These are phyloP conservation scores for Trichoderma guizhouense DNA, from an alignment of 2,329 filamentous ascomycete species.

Conservation along the genomic window DNA sequence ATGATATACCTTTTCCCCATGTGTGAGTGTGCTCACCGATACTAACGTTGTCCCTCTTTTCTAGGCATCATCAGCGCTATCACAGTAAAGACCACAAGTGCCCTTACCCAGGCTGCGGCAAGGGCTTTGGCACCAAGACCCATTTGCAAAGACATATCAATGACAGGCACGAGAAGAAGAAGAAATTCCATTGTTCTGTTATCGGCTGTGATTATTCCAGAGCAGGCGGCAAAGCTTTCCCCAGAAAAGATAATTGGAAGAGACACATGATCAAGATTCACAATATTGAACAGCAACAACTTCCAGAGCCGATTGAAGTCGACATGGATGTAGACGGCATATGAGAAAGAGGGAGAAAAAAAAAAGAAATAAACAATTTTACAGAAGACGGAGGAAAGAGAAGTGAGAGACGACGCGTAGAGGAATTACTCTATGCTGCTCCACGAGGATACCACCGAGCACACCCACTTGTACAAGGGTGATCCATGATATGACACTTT, in stretches of 20 bases:
- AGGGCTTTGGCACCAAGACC: constrained; percentile 59
- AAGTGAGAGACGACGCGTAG: not conserved
- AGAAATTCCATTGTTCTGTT: constrained; percentile 57
- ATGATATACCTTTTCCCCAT: constrained; percentile 23
- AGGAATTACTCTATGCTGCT: not conserved
- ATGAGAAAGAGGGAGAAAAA: not conserved
- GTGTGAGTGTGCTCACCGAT: not conserved
- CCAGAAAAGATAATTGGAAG: constrained; percentile 61
- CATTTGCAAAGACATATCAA: constrained; percentile 61
- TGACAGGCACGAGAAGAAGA: constrained; percentile 58
- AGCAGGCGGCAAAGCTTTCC: constrained; percentile 55
- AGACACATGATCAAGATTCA: constrained; percentile 62
- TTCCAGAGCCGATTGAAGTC: constrained; percentile 42
- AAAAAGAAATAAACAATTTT: not conserved
- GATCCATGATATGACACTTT: not conserved
- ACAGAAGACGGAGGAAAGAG: not conserved
- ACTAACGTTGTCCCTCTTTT: not conserved
- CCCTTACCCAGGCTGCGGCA: constrained; percentile 49
- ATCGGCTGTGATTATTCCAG: constrained; percentile 55
- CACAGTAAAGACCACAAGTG: constrained; percentile 59
- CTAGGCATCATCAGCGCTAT: constrained; percentile 57
- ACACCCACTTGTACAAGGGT: not conserved
- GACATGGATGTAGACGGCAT: constrained; percentile 35
- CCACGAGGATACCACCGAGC: not conserved
- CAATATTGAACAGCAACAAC: constrained; percentile 37